phyloP scores from a whole-genome alignment of 2,329 filamentous ascomycete genomes.

The Rhinocladiella mackenziei region DNA sequence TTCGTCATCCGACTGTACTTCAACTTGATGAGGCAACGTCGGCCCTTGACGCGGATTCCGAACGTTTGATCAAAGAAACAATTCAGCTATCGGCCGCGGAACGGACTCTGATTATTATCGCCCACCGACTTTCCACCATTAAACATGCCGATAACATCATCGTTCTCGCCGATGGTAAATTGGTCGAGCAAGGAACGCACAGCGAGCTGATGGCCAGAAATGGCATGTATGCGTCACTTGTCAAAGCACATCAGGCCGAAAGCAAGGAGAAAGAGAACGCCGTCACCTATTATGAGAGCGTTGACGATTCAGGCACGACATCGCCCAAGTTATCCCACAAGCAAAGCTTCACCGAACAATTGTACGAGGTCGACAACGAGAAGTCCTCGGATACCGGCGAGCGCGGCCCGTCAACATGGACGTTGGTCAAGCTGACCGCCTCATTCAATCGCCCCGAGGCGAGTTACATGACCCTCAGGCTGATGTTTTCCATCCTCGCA shows the following conservation, averaged over 20 bases:
- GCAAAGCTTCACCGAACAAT: too few relatives aligned
- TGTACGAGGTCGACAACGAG: too few relatives aligned
- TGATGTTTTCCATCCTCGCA: too few relatives aligned
- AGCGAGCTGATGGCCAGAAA: constrained; percentile 63
- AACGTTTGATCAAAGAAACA: constrained; percentile 88
- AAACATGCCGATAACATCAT: constrained; percentile 85
- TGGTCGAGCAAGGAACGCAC: constrained; percentile 83
- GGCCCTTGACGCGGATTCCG: constrained; percentile 87
- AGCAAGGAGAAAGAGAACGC: too few relatives aligned
- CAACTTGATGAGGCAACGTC: constrained; percentile 93
- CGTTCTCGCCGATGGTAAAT: constrained; percentile 74
- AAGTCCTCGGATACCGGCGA: too few relatives aligned
- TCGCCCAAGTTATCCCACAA: too few relatives aligned
- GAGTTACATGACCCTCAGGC: too few relatives aligned
- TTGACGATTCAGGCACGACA: too few relatives aligned
- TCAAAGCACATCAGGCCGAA: constrained; percentile 53
- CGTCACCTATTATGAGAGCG: too few relatives aligned
- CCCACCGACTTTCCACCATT: constrained; percentile 82
- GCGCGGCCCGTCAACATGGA: too few relatives aligned
- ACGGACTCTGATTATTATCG: constrained; percentile 82
- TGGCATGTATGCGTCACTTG: constrained; percentile 71
- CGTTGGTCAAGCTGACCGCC: too few relatives aligned
- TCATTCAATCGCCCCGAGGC: too few relatives aligned
- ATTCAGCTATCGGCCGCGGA: constrained; percentile 77
- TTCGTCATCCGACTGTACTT: constrained; percentile 85